phyloP scores from a whole-genome alignment of 75 land plant species.

The Chamaecyparis obtusa region DNA sequence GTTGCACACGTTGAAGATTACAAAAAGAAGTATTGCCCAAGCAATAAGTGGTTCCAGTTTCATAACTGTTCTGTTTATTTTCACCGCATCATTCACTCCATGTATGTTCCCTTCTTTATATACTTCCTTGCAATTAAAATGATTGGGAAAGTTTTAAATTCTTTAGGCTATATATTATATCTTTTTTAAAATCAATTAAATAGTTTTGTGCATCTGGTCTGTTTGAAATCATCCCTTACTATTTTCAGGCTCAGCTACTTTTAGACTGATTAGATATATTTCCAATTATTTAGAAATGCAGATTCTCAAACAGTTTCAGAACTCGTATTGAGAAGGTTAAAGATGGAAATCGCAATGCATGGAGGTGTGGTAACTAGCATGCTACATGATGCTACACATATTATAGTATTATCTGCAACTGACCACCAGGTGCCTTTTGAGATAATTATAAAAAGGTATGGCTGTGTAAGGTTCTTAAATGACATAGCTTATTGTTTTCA shows the following conservation, averaged over 20 bases:
- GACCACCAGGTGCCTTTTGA: conserved; percentile 33
- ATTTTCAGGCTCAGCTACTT: background rate
- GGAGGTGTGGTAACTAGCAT: conserved; percentile 60
- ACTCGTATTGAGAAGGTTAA: conserved; percentile 61
- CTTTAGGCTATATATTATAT: background rate
- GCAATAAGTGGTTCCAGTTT: conserved; percentile 48
- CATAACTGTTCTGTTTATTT: conserved; percentile 66
- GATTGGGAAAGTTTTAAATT: too few species aligned
- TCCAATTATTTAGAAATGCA: background rate
- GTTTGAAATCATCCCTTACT: background rate
- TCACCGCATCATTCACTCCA: conserved; percentile 23
- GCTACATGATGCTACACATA: conserved; percentile 68
- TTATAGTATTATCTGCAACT: conserved; percentile 41
- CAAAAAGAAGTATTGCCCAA: conserved; percentile 63
- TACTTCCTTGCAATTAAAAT: background rate
- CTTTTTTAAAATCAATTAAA: background rate
- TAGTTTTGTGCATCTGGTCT: background rate
- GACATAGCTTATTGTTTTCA: background rate
- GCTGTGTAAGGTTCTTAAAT: background rate
- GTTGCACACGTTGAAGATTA: conserved; percentile 32
- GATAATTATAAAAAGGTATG: conserved; percentile 46
- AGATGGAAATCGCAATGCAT: conserved; percentile 63
- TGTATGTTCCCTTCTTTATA: conserved; percentile 20
- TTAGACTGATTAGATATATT: background rate
- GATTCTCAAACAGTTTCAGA: conserved; percentile 5